These are phyloP conservation scores for Hydnomerulius pinastri DNA, from an alignment of 768 basidiomycete species.

Conservation along the genomic window DNA sequence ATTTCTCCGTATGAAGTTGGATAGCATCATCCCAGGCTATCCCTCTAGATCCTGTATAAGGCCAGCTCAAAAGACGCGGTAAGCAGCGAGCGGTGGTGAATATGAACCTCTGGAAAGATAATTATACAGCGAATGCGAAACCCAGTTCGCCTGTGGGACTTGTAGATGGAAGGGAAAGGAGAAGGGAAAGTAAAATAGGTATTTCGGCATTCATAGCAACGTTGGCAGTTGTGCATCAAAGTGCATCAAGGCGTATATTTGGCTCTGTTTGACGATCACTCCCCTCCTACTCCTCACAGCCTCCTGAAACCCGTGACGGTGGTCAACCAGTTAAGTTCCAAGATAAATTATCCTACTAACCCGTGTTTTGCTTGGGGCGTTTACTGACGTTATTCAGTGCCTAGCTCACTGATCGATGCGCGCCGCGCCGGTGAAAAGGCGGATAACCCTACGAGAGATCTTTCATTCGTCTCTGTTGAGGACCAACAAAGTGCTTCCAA, in stretches of 20 bases:
- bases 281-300: neutral
- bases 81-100: neutral
- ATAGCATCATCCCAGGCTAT: constrained; percentile 18
- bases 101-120: neutral
- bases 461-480: too few species aligned
- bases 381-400: too few species aligned
- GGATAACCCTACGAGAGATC: too few species aligned
- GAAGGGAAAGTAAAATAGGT: constrained; percentile 1
- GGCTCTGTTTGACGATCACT: constrained; percentile 12
- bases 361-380: neutral
- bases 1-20: constrained; percentile 30
- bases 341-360: too few species aligned
- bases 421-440: too few species aligned
- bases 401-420: too few species aligned
- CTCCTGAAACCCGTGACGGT: neutral
- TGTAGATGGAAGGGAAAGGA: neutral
- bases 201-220: constrained; percentile 24
- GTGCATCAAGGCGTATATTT: constrained; percentile 19
- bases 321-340: neutral
- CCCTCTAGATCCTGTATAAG: neutral
- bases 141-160: neutral
- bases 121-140: neutral
- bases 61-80: neutral
- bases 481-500: too few species aligned
- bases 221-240: constrained; percentile 13